Conservation (phyloP, 805 yeast genomes). For the Teunomyces barrocoloradensis region DNA sequence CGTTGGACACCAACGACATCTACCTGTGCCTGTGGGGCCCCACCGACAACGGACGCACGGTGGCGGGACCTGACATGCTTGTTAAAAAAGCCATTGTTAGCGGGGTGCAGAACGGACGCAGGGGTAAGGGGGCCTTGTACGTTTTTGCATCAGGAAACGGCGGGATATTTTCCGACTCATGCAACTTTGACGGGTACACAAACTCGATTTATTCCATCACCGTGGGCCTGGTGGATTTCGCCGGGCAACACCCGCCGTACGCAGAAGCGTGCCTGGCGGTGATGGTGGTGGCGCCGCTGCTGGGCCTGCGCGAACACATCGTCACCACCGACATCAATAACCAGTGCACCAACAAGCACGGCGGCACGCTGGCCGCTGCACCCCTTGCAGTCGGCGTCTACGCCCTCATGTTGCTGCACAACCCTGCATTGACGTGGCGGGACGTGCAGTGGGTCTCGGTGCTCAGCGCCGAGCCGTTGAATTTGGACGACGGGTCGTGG, state of each 20-base stretch:
- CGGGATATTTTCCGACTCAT: conserved; percentile 75
- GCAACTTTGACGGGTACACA: conserved; percentile 97
- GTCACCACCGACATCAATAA: conserved; percentile 80
- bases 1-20: conserved; percentile 80
- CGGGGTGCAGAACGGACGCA: conserved; percentile 81
- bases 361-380: conserved; percentile 99
- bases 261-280: conserved; percentile 95
- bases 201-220: conserved; percentile 93
- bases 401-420: conserved; percentile 74
- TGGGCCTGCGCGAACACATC: conserved; percentile 87
- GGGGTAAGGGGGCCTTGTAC: conserved; percentile 78
- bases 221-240: conserved; percentile 87
- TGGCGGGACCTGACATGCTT: conserved; percentile 78
- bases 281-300: conserved; percentile 87
- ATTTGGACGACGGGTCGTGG: conserved; percentile 68
- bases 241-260: conserved; percentile 83
- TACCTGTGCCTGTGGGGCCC: conserved; percentile 99
- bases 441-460: conserved; percentile 87
- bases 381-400: conserved; percentile 97
- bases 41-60: conserved; percentile 81
- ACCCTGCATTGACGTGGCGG: conserved; percentile 92
- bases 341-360: conserved; percentile 72
- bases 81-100: conserved; percentile 81
- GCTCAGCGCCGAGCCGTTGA: conserved; percentile 64
- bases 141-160: conserved; percentile 98